Evolutionary conservation across 2,329 filamentous ascomycete genomes (phyloP).

Genomic region (Aspergillus bombycis): DNA sequence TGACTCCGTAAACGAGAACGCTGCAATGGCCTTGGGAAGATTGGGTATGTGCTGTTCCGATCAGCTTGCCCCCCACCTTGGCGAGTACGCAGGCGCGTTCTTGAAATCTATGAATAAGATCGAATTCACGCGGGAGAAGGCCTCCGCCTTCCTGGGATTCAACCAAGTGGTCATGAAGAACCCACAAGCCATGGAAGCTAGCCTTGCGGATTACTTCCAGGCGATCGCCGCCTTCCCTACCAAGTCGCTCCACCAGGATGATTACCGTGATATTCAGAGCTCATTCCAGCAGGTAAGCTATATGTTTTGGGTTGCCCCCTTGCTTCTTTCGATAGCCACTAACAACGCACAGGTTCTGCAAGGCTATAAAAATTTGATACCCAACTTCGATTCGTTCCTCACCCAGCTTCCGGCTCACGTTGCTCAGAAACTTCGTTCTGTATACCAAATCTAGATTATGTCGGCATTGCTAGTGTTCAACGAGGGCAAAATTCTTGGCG

Average conservation of each 20-base stretch:
- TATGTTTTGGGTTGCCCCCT: neutral
- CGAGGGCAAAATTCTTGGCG: constrained; percentile 22
- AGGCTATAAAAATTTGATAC: constrained; percentile 53
- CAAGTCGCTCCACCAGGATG: constrained; percentile 66
- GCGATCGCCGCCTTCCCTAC: constrained; percentile 73
- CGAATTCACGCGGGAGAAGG: constrained; percentile 89
- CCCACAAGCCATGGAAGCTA: constrained; percentile 88
- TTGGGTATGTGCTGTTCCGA: constrained; percentile 79
- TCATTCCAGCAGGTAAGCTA: constrained; percentile 74
- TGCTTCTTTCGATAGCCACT: neutral
- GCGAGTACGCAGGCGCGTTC: constrained; percentile 80
- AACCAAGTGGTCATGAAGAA: constrained; percentile 82
- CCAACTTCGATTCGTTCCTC: constrained; percentile 51
- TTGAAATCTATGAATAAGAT: constrained; percentile 80
- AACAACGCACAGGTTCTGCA: constrained; percentile 41
- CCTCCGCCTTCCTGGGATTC: constrained; percentile 89
- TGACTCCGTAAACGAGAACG: constrained; percentile 87
- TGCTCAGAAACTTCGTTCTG: constrained; percentile 45
- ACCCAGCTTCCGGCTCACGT: constrained; percentile 44
- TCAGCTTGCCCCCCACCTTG: constrained; percentile 75
- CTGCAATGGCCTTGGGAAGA: constrained; percentile 86
- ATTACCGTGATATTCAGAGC: constrained; percentile 63
- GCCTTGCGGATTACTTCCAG: constrained; percentile 77
- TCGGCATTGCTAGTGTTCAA: constrained; percentile 23
- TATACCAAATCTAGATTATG: constrained; percentile 44